Percentiles rank a stretch among this genome's conserved stretches.
These are phyloP conservation scores for Neurospora intermedia DNA, from an alignment of 495 filamentous ascomycete genomes.

Conservation along the genomic window DNA sequence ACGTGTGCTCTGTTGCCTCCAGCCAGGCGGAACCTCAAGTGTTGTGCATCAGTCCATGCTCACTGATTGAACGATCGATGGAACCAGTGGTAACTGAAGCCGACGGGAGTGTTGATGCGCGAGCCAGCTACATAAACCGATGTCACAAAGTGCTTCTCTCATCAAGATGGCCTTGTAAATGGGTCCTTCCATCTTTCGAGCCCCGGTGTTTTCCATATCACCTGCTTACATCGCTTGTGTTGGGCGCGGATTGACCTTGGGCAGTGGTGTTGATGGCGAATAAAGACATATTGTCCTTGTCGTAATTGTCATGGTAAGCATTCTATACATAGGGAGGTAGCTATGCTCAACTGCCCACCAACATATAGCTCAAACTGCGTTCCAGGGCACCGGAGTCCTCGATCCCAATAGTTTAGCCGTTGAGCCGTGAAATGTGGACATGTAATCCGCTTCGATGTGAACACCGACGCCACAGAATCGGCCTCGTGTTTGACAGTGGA, in stretches of 20 bases:
- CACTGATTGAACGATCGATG: neutral
- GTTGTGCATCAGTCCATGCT: neutral
- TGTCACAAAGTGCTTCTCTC: neutral
- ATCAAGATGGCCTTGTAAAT: neutral
- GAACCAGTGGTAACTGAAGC: neutral
- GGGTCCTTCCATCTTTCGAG: neutral
- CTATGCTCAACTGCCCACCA: neutral
- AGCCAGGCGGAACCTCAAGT: neutral
- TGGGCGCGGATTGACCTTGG: neutral
- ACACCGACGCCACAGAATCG: neutral
- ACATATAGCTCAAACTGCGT: neutral
- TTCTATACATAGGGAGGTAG: neutral
- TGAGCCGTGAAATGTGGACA: neutral
- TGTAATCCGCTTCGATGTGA: neutral
- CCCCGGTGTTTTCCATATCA: neutral
- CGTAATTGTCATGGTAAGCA: neutral
- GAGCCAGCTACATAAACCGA: neutral
- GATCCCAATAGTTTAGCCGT: neutral
- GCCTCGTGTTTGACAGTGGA: neutral
- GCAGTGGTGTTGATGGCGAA: neutral
- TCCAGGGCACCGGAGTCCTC: neutral
- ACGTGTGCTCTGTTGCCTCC: neutral
- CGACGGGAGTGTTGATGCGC: neutral
- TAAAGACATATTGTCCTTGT: neutral
- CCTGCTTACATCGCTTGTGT: neutral